Base-by-base conservation (phyloP, 192 early-diverging fungal species). In the Coemansia brasiliensis region DNA sequence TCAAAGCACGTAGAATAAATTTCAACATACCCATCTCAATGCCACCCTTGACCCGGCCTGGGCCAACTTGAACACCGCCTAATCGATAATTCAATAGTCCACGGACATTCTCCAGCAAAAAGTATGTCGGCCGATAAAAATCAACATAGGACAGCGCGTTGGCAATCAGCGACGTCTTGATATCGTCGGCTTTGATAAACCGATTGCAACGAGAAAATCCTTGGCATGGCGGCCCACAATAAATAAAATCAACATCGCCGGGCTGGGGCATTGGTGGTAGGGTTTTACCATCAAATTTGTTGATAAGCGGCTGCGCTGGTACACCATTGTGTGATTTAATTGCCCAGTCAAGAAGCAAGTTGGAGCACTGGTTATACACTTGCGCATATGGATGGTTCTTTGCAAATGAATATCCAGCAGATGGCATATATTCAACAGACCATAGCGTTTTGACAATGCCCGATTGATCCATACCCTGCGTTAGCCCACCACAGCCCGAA, bases 161-260 rank as follows among this genome's bases (percentile, higher is more conserved):
- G 13, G 83, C 80, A 20, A 90, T 75, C 8, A 88, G 55, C 21
- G 84, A 78, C 21, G 86, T 88, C 63, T 88, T 90, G 48, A 84
- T 74, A 51, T 88, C 87, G 44, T 87, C 79, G 1, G 81, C 82
- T 49, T 85, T 84, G 48, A 83, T 60, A 53, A 63, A 84, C 24
- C 82, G 72, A 60, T 88, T 88, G 53, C 85, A 62, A 4, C 81
- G 64, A 35, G 82, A 85, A 56, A 87, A 88, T 21, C 88, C 88
- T 55, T 89, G 87, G 72, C 88, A 89, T 3, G 87, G 85, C 15
- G 88, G 88, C 0, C 88, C 88, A 55, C 88, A 86, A 57, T 88
- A 89, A 27, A 89, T 86, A 65, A 89, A 83, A 58, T 87, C 84
- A 9, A 88, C 83, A 29, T 83, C 77, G 27, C 79, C 87, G 1